Evolutionary conservation across 306 rosid species (phyloP).

Genomic region (Medicago truncatula): DNA sequence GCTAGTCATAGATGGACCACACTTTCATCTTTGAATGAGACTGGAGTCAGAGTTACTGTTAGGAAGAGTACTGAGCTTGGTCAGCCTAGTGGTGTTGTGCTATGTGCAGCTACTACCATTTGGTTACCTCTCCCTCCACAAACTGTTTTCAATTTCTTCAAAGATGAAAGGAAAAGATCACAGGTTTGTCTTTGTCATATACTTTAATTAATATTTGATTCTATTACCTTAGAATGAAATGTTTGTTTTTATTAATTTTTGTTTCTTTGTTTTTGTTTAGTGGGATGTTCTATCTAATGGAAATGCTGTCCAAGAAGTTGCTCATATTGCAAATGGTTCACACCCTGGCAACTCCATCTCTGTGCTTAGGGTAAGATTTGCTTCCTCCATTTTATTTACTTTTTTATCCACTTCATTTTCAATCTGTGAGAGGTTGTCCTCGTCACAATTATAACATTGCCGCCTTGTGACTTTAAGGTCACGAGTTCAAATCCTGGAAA

Average conservation of each 20-base stretch:
- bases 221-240: not conserved
- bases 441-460: not conserved
- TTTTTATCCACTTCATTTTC: not conserved
- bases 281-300: constrained; percentile 98
- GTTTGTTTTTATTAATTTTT: not conserved
- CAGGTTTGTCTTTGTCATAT: constrained; percentile 61
- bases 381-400: not conserved
- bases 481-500: not conserved
- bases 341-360: constrained; percentile 94
- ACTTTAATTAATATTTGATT: not conserved
- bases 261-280: constrained; percentile 39
- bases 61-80: constrained; percentile 86
- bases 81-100: constrained; percentile 85
- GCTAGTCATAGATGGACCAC: constrained; percentile 84
- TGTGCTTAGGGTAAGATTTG: constrained; percentile 69
- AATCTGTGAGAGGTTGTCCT: not conserved
- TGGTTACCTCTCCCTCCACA: constrained; percentile 92
- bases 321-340: constrained; percentile 91
- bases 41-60: constrained; percentile 78
- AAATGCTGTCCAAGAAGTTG: constrained; percentile 88
- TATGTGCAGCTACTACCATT: constrained; percentile 90
- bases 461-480: not conserved
- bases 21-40: constrained; percentile 74
- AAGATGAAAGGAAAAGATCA: constrained; percentile 86
- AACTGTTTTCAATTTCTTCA: constrained; percentile 84